phyloP scores from a whole-genome alignment of 2,329 filamentous ascomycete genomes.

The Xylaria sp. region DNA sequence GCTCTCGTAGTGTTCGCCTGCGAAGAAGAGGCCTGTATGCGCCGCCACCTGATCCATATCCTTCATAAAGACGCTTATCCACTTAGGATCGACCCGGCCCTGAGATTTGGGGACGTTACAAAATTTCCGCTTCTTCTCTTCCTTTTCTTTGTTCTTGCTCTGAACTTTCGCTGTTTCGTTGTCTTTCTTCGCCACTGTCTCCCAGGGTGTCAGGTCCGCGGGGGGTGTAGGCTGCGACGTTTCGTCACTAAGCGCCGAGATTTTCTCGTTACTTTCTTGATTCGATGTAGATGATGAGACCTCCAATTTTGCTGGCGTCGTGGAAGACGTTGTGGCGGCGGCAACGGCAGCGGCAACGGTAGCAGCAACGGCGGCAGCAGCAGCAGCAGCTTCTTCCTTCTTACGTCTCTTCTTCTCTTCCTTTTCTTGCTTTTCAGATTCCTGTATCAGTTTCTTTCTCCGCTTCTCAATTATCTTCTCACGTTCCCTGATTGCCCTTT shows the following conservation, averaged over 20 bases:
- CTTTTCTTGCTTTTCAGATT: slow-evolving; percentile 55
- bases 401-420: slow-evolving; percentile 47
- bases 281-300: slow-evolving; percentile 1
- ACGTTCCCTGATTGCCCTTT: slow-evolving; percentile 71
- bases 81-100: slow-evolving; percentile 73
- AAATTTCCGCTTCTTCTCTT: slow-evolving; percentile 69
- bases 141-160: slow-evolving; percentile 21
- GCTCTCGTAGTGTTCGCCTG: slow-evolving; percentile 76
- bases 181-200: slow-evolving; percentile 1
- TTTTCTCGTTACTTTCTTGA: slow-evolving; percentile 1
- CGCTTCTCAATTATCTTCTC: slow-evolving; percentile 68
- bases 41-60: slow-evolving; percentile 86
- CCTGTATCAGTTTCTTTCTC: slow-evolving; percentile 57
- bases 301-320: slow-evolving; percentile 7
- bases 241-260: neutral
- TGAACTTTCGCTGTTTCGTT: slow-evolving; percentile 38
- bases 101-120: slow-evolving; percentile 72
- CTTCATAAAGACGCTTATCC: slow-evolving; percentile 83
- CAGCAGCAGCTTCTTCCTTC: slow-evolving; percentile 32
- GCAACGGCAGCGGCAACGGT: slow-evolving; percentile 19
- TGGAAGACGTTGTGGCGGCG: slow-evolving; percentile 1
- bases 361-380: slow-evolving; percentile 11
- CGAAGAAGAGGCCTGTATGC: slow-evolving; percentile 83
- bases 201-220: slow-evolving; percentile 3
- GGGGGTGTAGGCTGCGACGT: neutral